Evolutionary conservation across 306 rosid genomes (phyloP).

Genomic region (Argentina anserina): DNA sequence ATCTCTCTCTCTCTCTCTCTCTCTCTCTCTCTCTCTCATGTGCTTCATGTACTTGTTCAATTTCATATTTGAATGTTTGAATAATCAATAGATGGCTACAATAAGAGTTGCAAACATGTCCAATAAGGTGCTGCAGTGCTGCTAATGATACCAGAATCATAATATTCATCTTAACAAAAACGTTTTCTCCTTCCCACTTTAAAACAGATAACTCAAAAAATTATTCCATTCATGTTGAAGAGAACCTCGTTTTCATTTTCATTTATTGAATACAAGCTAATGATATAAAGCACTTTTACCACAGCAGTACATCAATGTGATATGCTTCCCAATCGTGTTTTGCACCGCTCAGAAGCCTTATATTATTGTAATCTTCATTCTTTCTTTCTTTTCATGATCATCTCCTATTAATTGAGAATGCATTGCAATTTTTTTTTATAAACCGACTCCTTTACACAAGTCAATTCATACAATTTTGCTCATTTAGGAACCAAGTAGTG

Average conservation of each 20-base stretch:
- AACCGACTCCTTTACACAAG: not conserved
- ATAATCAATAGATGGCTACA: not conserved
- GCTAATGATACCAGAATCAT: not conserved
- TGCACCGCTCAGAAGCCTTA: not conserved
- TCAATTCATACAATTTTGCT: not conserved
- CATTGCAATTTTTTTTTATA: slow-evolving; percentile 2
- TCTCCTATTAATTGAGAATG: slow-evolving; percentile 11
- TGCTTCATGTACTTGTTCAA: not conserved
- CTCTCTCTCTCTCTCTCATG: not conserved
- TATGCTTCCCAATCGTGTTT: not conserved
- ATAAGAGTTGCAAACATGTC: not conserved
- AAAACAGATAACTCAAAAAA: not conserved
- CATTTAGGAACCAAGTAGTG: slow-evolving; percentile 43
- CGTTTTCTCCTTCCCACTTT: not conserved
- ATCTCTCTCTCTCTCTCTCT: not conserved
- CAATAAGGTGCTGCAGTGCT: not conserved
- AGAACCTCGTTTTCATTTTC: not conserved
- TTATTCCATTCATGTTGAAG: not conserved
- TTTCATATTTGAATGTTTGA: not conserved
- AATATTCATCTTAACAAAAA: not conserved
- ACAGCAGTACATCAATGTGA: not conserved
- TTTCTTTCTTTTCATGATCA: not conserved
- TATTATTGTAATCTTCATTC: not conserved
- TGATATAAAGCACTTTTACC: not conserved
- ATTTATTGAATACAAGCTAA: not conserved